phyloP scores from a whole-genome alignment of 495 filamentous ascomycete species.

The Geopyxis carbonaria region DNA sequence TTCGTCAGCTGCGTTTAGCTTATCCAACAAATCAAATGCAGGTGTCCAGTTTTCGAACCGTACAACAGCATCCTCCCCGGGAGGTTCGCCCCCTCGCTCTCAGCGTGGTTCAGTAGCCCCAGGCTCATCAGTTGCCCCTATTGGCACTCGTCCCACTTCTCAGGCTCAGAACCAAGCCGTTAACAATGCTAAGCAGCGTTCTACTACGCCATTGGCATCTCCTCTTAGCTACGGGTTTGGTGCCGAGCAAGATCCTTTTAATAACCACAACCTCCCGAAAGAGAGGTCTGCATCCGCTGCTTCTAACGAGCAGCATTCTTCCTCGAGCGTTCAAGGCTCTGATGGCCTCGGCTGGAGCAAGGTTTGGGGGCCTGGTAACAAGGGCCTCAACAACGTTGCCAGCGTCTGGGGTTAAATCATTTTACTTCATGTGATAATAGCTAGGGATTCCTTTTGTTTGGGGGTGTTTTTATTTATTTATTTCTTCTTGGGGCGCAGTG shows the following conservation, averaged over 20 bases:
- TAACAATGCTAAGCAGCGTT: slow-evolving; percentile 53
- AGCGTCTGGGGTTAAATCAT: slow-evolving; percentile 24
- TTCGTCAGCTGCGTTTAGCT: slow-evolving; percentile 43
- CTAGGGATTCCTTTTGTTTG: slow-evolving; percentile 25
- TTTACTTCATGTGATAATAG: slow-evolving; percentile 12
- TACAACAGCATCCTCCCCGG: slow-evolving; percentile 79
- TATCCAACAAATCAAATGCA: slow-evolving; percentile 45
- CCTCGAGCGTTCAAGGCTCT: slow-evolving; percentile 23
- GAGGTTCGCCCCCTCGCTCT: slow-evolving; percentile 62
- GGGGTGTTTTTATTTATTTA: slow-evolving; percentile 22
- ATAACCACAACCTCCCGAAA: slow-evolving; percentile 26
- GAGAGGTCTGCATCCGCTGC: slow-evolving; percentile 46
- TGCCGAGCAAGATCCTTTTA: slow-evolving; percentile 32
- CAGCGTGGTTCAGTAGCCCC: slow-evolving; percentile 35
- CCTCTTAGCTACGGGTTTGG: slow-evolving; percentile 66
- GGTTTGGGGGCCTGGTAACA: slow-evolving; percentile 33
- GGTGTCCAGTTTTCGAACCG: slow-evolving; percentile 46
- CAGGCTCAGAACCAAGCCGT: slow-evolving; percentile 47
- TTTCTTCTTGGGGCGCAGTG: slow-evolving; percentile 25
- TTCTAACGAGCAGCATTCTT: slow-evolving; percentile 37
- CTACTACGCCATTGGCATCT: slow-evolving; percentile 77
- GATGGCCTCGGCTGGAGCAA: slow-evolving; percentile 29
- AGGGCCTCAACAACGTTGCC: slow-evolving; percentile 28
- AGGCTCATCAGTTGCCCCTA: slow-evolving; percentile 61
- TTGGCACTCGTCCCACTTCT: slow-evolving; percentile 62